Evolutionary conservation across 2,329 filamentous ascomycete genomes (phyloP), one percentile per base, ranked within the genome.

Genomic region (Trichoderma citrinoviride): DNA sequence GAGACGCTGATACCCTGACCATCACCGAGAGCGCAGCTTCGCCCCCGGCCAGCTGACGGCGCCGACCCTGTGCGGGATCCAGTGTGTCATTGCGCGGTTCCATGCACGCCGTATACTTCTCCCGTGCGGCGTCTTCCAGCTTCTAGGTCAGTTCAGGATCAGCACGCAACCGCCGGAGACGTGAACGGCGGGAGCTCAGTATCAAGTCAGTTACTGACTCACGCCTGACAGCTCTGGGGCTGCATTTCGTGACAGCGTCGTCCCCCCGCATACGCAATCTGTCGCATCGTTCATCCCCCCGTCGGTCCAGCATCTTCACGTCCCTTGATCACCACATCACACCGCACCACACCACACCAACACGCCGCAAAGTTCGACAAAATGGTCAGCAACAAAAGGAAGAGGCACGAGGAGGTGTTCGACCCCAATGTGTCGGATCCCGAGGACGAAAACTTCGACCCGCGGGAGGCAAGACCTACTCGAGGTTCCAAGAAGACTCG

Each of bases 351-450:
- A 25, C 44, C 25, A 23, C 19, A 7, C 21, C 19, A 5, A 46
- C 23, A 23, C 15, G 12, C 25, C 10, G 21, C 58, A 5, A 2
- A 17, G 14, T 23, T 8, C 53, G 49, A 55, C 5, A 66, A 27
- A 37, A 77, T 78, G 76, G 72, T 70, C 44, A 73, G 74, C 50
- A 73, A 74, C 64, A 87, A 87, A 74, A 79, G 87, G 61, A 89
- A 88, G 80, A 78, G 82, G 80, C 80, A 65, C 76, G 82, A 86
- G 68, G 80, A 81, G 10, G 33, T 37, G 62, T 89, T 89, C 69
- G 87, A 90, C 74, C 85, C 85, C 3, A 89, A 88, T 73, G 84
- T 87, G 72, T 89, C 87, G 57, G 87, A 90, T 69, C 80, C 87
- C 2, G 83, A 87, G 56, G 87, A 90, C 72, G 85, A 87, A 68